A percentile compares a stretch with the other conserved stretches of the same genome.
These are phyloP conservation scores for Pythium dissimile DNA, from an alignment of 352 stramenopile species.

Conservation along the genomic window DNA sequence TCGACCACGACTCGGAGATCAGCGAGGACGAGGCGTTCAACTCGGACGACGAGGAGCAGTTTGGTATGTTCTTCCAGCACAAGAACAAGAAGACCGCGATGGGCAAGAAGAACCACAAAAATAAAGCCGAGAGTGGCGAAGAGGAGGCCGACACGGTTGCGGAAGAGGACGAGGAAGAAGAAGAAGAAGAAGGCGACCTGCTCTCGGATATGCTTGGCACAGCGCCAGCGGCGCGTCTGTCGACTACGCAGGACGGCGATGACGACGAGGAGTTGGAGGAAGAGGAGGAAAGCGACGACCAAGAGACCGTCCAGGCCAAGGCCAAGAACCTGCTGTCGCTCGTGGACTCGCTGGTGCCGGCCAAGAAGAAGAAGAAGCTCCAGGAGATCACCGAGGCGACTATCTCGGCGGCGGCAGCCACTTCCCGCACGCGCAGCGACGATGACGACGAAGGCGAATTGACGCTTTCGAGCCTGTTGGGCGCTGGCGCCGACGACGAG, in stretches of 20 bases:
- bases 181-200: slow-evolving; percentile 56
- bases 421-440: not conserved
- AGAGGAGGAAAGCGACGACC: slow-evolving; percentile 47
- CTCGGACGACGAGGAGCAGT: slow-evolving; percentile 90
- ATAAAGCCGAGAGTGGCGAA: slow-evolving; percentile 19
- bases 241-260: slow-evolving; percentile 39
- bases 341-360: slow-evolving; percentile 47
- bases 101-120: too few species aligned
- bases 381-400: slow-evolving; percentile 40
- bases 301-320: slow-evolving; percentile 30
- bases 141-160: slow-evolving; percentile 22
- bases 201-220: slow-evolving; percentile 73
- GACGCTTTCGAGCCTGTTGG: slow-evolving; percentile 42
- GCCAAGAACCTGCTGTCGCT: slow-evolving; percentile 44
- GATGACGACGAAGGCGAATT: slow-evolving; percentile 17
- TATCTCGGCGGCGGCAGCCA: slow-evolving; percentile 32
- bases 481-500: slow-evolving; percentile 24
- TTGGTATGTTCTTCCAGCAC: slow-evolving; percentile 77
- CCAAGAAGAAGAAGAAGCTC: slow-evolving; percentile 42
- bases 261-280: slow-evolving; percentile 24
- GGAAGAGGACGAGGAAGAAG: slow-evolving; percentile 14
- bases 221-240: slow-evolving; percentile 44
- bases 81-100: slow-evolving; percentile 21
- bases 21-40: slow-evolving; percentile 94
- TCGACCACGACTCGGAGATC: slow-evolving; percentile 92